Conservation (phyloP, 768 basidiomycete genomes). For the Xerocomus spinulosus region DNA sequence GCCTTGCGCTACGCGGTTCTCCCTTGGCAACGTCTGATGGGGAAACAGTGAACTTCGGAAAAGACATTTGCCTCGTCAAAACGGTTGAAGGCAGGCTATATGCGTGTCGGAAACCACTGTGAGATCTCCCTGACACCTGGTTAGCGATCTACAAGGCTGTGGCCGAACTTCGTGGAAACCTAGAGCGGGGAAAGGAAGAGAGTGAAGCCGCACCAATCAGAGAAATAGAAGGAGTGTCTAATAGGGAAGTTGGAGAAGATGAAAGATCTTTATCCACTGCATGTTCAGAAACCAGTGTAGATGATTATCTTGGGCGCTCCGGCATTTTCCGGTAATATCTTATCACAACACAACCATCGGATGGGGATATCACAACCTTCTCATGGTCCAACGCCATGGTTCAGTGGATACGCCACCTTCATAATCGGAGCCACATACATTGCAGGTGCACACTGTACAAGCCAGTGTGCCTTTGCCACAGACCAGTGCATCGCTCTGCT, state of each 20-base stretch:
- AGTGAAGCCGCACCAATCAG: not conserved
- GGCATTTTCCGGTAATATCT: slow-evolving; percentile 20
- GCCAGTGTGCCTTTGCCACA: slow-evolving; percentile 21
- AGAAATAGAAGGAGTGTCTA: no score
- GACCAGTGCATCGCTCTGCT: not conserved
- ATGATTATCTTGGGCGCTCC: slow-evolving; percentile 1
- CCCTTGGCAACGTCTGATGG: slow-evolving; percentile 32
- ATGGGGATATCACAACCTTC: not conserved
- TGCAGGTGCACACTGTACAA: not conserved
- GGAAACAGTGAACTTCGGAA: slow-evolving; percentile 36
- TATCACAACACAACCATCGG: no score
- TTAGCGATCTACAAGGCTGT: not conserved
- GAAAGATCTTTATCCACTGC: no score
- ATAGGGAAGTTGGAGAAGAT: no score
- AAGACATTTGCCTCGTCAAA: slow-evolving; percentile 13
- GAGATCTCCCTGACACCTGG: not conserved
- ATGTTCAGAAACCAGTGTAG: slow-evolving; percentile 1
- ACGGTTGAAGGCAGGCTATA: slow-evolving; percentile 1
- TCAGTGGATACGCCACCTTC: not conserved
- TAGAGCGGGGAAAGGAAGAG: not conserved
- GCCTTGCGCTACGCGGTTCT: slow-evolving; percentile 51
- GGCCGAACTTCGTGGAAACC: not conserved
- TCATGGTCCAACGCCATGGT: not conserved
- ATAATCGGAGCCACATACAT: not conserved
- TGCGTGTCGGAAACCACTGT: not conserved